These are phyloP conservation scores for Nicotiana tabacum DNA, from an alignment of 257 asterid species.

Conservation along the genomic window DNA sequence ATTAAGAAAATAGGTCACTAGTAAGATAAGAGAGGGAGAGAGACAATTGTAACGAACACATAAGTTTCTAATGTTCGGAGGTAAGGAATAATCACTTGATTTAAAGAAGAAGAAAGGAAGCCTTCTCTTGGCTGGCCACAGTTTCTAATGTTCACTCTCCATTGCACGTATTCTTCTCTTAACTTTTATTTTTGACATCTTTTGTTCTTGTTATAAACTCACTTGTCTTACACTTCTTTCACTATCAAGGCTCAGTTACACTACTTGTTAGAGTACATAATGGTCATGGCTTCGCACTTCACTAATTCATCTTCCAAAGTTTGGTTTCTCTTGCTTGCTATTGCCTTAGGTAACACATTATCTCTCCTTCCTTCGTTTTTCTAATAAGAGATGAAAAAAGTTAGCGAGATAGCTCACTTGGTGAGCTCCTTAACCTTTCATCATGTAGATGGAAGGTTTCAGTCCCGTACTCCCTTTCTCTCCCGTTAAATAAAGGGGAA, in stretches of 20 bases:
- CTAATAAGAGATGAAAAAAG: not conserved
- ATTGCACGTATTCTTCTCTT: conserved; percentile 47
- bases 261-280: not conserved
- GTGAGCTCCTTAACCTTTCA: not conserved
- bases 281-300: conserved; percentile 29
- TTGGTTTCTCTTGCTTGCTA: conserved; percentile 25
- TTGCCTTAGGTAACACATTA: conserved; percentile 36
- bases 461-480: not conserved
- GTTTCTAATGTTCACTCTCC: conserved; percentile 17
- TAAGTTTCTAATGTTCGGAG: conserved; percentile 6
- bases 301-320: not conserved
- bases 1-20: not conserved
- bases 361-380: not conserved
- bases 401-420: not conserved
- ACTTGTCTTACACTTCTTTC: not conserved
- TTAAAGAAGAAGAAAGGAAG: conserved; percentile 49
- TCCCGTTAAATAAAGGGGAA: not conserved
- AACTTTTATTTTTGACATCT: not conserved
- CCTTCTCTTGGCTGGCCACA: conserved; percentile 2
- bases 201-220: not conserved
- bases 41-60: conserved; percentile 9
- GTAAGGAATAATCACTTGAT: conserved; percentile 59
- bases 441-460: not conserved
- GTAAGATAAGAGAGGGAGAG: not conserved
- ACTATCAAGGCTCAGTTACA: not conserved